These are phyloP conservation scores for Leccinum boreale DNA, from an alignment of 768 basidiomycete genomes.

Conservation along the genomic window DNA sequence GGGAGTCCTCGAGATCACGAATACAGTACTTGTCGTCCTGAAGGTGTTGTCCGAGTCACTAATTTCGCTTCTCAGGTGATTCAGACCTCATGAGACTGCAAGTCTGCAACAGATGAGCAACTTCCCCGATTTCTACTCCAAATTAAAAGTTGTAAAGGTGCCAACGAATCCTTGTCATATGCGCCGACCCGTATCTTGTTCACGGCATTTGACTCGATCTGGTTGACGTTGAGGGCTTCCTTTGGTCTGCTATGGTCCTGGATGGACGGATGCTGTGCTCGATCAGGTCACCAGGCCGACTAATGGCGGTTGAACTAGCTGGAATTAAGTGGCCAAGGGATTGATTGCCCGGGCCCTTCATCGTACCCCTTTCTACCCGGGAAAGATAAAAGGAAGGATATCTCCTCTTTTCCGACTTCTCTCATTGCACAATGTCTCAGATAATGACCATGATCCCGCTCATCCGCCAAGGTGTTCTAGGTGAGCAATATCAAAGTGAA, in stretches of 20 bases:
- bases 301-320: background rate
- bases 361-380: background rate
- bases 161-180: background rate
- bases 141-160: background rate
- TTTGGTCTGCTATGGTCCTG: background rate
- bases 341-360: background rate
- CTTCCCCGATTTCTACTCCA: background rate
- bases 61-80: background rate
- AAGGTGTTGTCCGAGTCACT: background rate
- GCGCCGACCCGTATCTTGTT: background rate
- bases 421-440: background rate
- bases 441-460: conserved; percentile 14
- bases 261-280: background rate
- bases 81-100: background rate
- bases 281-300: background rate
- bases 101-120: background rate
- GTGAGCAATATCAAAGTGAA: conserved; percentile 10
- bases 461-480: conserved; percentile 20
- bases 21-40: background rate
- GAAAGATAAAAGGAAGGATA: conserved; percentile 3
- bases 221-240: background rate
- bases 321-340: background rate
- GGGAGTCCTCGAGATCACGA: background rate
- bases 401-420: background rate
- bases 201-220: background rate